These are phyloP conservation scores for Corniculantispora saksenae DNA, from an alignment of 2,329 filamentous ascomycete species.

Conservation along the genomic window DNA sequence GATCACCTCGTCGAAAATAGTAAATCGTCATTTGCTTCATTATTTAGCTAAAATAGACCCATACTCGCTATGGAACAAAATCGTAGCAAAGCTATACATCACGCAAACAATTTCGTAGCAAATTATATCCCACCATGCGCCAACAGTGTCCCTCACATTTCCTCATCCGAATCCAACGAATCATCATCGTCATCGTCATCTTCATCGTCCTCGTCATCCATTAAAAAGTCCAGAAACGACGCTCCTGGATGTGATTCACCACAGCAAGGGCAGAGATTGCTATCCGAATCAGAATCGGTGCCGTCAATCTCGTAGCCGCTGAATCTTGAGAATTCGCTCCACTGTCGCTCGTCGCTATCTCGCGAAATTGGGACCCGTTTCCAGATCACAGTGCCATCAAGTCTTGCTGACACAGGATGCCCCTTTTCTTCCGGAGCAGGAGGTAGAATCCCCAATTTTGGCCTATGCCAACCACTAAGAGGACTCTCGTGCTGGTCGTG, in stretches of 20 bases:
- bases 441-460: constrained; percentile 37
- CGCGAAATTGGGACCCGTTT: constrained; percentile 49
- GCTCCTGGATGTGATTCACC: constrained; percentile 40
- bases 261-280: constrained; percentile 42
- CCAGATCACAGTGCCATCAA: constrained; percentile 51
- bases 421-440: constrained; percentile 44
- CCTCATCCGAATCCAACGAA: constrained; percentile 7
- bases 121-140: not conserved
- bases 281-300: constrained; percentile 36
- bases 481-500: constrained; percentile 28
- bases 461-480: constrained; percentile 29
- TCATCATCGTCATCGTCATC: not conserved
- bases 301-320: constrained; percentile 40
- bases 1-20: too few species aligned
- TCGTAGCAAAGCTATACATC: constrained; percentile 2
- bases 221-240: constrained; percentile 34
- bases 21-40: constrained; percentile 7
- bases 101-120: not conserved
- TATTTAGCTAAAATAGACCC: constrained; percentile 7
- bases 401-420: constrained; percentile 43
- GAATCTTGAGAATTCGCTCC: constrained; percentile 48
- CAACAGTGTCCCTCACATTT: constrained; percentile 1
- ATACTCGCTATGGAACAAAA: not conserved
- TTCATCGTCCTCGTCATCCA: constrained; percentile 8
- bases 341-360: constrained; percentile 43